phyloP scores from a whole-genome alignment of 306 rosid species.

The Elaeagnus macrophylla region DNA sequence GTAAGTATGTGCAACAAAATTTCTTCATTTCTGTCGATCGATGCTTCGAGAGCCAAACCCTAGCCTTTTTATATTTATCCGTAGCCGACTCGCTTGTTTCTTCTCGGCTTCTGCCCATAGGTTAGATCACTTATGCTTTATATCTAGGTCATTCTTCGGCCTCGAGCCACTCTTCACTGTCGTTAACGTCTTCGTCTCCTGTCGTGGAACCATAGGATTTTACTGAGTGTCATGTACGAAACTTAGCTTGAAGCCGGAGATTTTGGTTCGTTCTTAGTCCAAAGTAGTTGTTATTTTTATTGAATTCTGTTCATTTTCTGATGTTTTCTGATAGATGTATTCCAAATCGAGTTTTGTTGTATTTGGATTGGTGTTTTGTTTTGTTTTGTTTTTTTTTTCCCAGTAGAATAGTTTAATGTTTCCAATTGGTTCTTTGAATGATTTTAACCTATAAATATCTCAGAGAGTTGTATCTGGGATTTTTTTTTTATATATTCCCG shows the following conservation, averaged over 20 bases:
- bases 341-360: slow-evolving; percentile 13
- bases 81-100: neutral
- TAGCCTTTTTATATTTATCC: neutral
- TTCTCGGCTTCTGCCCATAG: neutral
- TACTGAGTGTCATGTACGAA: neutral
- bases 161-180: neutral
- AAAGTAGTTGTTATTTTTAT: neutral
- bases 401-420: neutral
- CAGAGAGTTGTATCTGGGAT: no score
- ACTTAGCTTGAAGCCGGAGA: neutral
- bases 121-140: neutral
- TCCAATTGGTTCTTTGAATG: neutral
- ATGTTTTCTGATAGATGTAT: neutral
- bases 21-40: neutral
- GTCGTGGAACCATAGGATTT: slow-evolving; percentile 1
- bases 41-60: slow-evolving; percentile 5
- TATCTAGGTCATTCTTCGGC: neutral
- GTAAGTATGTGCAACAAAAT: no score
- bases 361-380: neutral
- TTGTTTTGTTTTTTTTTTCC: neutral
- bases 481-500: no score
- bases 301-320: neutral
- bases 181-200: neutral
- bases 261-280: neutral
- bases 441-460: no score